Conservation (phyloP, 2,329 filamentous ascomycete species). For the Beauveria sp. region DNA sequence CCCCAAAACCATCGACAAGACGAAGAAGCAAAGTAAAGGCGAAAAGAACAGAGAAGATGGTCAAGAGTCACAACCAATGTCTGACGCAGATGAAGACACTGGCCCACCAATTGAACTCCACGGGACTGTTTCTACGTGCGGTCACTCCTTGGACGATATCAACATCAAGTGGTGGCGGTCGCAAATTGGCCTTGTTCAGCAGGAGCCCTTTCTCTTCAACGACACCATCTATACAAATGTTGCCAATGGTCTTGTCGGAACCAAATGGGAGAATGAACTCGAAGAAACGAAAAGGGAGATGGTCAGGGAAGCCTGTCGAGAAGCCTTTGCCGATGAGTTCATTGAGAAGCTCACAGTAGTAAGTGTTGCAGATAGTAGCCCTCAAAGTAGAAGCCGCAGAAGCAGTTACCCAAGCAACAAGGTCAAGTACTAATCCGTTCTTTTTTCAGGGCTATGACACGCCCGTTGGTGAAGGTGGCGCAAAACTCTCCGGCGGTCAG, state of each 20-base stretch:
- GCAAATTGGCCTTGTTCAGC: slow-evolving; percentile 59
- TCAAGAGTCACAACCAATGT: slow-evolving; percentile 7
- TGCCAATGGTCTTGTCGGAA: slow-evolving; percentile 47
- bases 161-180: slow-evolving; percentile 57
- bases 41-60: slow-evolving; percentile 14
- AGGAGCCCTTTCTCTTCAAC: slow-evolving; percentile 62
- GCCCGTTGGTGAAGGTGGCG: slow-evolving; percentile 66
- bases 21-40: slow-evolving; percentile 24
- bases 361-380: slow-evolving; percentile 13
- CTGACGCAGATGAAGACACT: slow-evolving; percentile 22
- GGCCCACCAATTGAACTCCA: slow-evolving; percentile 38
- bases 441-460: slow-evolving; percentile 58
- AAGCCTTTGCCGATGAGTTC: slow-evolving; percentile 64
- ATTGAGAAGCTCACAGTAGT: slow-evolving; percentile 55
- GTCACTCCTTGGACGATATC: slow-evolving; percentile 47
- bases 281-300: slow-evolving; percentile 50
- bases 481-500: slow-evolving; percentile 72
- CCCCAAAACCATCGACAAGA: slow-evolving; percentile 29
- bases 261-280: slow-evolving; percentile 41
- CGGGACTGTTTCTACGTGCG: slow-evolving; percentile 42
- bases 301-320: slow-evolving; percentile 55
- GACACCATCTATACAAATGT: slow-evolving; percentile 58
- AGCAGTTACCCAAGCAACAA: not conserved
- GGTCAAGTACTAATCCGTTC: slow-evolving; percentile 9
- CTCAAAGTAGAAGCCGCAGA: too few relatives aligned